Evolutionary conservation across 768 basidiomycete species (phyloP).

Genomic region (Podaxis mareebaensis): DNA sequence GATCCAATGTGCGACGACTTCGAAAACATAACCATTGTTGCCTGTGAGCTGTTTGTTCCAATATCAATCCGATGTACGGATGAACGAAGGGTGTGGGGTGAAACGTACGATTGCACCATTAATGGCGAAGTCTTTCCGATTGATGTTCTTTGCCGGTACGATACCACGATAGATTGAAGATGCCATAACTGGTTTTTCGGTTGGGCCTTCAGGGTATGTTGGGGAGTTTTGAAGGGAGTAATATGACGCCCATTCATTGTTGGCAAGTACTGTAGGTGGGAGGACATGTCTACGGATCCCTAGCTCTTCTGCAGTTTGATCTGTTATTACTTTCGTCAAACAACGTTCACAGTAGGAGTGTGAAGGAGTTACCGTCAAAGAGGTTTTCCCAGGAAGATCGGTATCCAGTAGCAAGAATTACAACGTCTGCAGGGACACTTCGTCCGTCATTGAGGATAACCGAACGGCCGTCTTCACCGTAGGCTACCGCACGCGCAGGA

Average conservation of each 20-base stretch:
- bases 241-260: conserved; percentile 8
- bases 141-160: conserved; percentile 60
- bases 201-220: neutral
- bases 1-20: conserved; percentile 64
- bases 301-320: conserved; percentile 45
- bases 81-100: neutral
- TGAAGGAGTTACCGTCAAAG: conserved; percentile 25
- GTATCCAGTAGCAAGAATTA: conserved; percentile 63
- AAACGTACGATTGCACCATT: conserved; percentile 61
- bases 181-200: neutral
- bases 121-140: conserved; percentile 58
- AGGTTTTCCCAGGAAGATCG: conserved; percentile 54
- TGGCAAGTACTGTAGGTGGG: neutral
- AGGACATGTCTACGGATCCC: conserved; percentile 46
- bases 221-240: neutral
- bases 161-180: conserved; percentile 56
- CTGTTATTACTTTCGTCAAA: conserved; percentile 27
- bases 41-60: conserved; percentile 44
- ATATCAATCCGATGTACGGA: neutral
- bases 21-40: conserved; percentile 53
- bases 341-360: too few species aligned
- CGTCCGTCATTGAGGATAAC: conserved; percentile 45
- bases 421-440: conserved; percentile 39
- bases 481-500: conserved; percentile 42
- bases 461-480: conserved; percentile 34